phyloP scores from a whole-genome alignment of 2,329 filamentous ascomycete genomes.

The Aspergillus cejpii region DNA sequence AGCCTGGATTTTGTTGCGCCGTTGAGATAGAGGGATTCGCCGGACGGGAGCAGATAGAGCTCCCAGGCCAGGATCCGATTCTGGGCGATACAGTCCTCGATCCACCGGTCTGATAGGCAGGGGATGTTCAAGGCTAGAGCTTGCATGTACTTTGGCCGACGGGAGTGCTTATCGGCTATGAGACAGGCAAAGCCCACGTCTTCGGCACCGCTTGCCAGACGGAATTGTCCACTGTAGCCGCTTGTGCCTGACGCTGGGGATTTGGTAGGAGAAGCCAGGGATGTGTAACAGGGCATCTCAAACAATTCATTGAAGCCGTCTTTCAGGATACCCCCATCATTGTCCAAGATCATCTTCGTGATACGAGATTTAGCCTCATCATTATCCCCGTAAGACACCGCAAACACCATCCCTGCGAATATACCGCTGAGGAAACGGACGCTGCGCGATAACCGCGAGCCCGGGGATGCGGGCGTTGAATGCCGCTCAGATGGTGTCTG shows the following conservation, averaged over 20 bases:
- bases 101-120: slow-evolving; percentile 76
- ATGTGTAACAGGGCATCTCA: slow-evolving; percentile 38
- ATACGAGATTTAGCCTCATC: slow-evolving; percentile 52
- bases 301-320: slow-evolving; percentile 80
- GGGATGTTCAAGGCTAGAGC: slow-evolving; percentile 84
- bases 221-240: slow-evolving; percentile 37
- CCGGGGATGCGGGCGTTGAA: slow-evolving; percentile 43
- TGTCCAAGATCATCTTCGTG: slow-evolving; percentile 56
- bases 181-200: slow-evolving; percentile 71
- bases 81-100: slow-evolving; percentile 62
- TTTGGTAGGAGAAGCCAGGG: slow-evolving; percentile 25
- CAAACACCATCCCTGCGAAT: slow-evolving; percentile 81
- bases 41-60: slow-evolving; percentile 77
- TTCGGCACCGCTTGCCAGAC: slow-evolving; percentile 48
- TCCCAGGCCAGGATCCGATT: slow-evolving; percentile 63
- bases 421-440: slow-evolving; percentile 39
- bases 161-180: slow-evolving; percentile 77
- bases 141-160: slow-evolving; percentile 89
- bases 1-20: slow-evolving; percentile 70
- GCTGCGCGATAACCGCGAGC: slow-evolving; percentile 44
- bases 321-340: slow-evolving; percentile 65
- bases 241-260: slow-evolving; percentile 11
- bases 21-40: slow-evolving; percentile 67
- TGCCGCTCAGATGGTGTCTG: slow-evolving; percentile 36
- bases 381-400: slow-evolving; percentile 63